A percentile compares a stretch with the other conserved stretches of the same genome.
phyloP scores from a whole-genome alignment of 257 asterid species.

The Voacanga thouarsii region DNA sequence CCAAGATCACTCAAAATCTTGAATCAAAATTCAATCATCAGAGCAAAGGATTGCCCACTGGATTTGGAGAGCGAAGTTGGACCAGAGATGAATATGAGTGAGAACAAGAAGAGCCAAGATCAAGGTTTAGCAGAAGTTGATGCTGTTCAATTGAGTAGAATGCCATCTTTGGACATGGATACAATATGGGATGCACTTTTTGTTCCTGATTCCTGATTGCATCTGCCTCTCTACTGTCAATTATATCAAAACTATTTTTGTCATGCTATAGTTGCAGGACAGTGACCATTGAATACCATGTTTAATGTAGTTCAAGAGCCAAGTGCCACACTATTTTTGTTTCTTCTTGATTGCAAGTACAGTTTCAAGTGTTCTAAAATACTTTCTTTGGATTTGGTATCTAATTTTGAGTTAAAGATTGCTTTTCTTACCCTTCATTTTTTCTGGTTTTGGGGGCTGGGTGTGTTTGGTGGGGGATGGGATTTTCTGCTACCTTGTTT shows the following conservation, averaged over 20 bases:
- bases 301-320: not conserved
- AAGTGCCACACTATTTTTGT: not conserved
- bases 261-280: not conserved
- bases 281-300: not conserved
- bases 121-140: conserved; percentile 32
- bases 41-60: conserved; percentile 19
- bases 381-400: not conserved
- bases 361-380: not conserved
- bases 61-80: conserved; percentile 21
- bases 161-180: conserved; percentile 89
- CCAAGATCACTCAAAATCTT: not conserved
- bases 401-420: not conserved
- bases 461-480: not conserved
- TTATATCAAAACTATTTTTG: not conserved
- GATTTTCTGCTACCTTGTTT: not conserved
- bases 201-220: conserved; percentile 51
- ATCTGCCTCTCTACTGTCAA: not conserved
- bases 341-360: not conserved
- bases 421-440: not conserved
- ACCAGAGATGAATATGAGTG: conserved; percentile 21
- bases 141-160: conserved; percentile 62
- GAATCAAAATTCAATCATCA: conserved; percentile 5
- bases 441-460: not conserved
- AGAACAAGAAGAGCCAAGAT: conserved; percentile 31
- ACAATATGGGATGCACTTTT: conserved; percentile 81